Conservation (phyloP, 169 alveolate species). For the Babesia bovis region DNA sequence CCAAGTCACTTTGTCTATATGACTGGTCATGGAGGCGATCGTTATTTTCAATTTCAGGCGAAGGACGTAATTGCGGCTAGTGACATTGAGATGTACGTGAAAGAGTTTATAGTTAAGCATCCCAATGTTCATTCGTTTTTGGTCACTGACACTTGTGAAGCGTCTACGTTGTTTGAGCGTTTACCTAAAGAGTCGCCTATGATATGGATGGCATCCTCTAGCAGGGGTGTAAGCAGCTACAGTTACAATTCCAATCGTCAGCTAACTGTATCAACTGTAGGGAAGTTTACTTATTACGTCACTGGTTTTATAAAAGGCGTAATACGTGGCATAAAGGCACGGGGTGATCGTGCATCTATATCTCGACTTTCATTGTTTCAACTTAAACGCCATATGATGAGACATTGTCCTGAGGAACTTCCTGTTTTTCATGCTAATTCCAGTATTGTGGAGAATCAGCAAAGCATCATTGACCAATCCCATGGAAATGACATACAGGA, state of each 20-base stretch:
- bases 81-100: constrained; percentile 65
- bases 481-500: neutral
- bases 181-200: constrained; percentile 39
- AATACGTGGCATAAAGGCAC: constrained; percentile 33
- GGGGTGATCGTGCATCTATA: constrained; percentile 48
- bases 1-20: constrained; percentile 67
- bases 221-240: constrained; percentile 67
- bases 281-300: constrained; percentile 70
- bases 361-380: constrained; percentile 51
- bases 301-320: constrained; percentile 59
- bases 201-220: constrained; percentile 74
- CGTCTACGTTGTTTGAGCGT: constrained; percentile 71
- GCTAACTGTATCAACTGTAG: constrained; percentile 76
- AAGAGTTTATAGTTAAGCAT: constrained; percentile 71
- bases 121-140: constrained; percentile 64
- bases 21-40: constrained; percentile 81
- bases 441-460: neutral
- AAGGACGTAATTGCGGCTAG: constrained; percentile 69
- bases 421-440: constrained; percentile 38
- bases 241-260: constrained; percentile 70
- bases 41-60: constrained; percentile 76
- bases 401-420: constrained; percentile 40
- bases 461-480: neutral
- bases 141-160: constrained; percentile 76
- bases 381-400: constrained; percentile 38